Conservation (phyloP, 345 rosid species). For the Euphorbia pulcherrima region DNA sequence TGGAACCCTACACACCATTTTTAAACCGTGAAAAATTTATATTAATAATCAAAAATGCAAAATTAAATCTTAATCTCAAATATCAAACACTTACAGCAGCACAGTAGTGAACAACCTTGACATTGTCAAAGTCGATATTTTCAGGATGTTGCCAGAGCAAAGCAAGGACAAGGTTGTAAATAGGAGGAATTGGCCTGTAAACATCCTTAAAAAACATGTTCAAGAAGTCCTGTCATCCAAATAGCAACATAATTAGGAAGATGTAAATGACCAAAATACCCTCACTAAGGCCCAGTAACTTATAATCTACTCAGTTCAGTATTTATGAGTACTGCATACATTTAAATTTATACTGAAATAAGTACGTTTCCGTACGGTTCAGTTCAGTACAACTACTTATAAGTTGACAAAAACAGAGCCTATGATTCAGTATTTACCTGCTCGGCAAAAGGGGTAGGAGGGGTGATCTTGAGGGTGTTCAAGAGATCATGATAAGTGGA, state of each 20-base stretch:
- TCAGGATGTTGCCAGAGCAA: conserved; percentile 90
- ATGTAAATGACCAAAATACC: not conserved
- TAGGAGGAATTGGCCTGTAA: conserved; percentile 65
- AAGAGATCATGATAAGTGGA: conserved; percentile 51
- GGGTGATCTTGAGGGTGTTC: conserved; percentile 40
- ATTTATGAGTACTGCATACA: too few relatives aligned
- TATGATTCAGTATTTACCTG: conserved; percentile 34
- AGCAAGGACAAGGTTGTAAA: conserved; percentile 72
- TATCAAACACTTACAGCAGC: conserved; percentile 58
- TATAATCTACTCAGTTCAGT: too few relatives aligned
- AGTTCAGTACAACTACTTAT: too few relatives aligned
- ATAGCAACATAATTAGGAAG: not conserved
- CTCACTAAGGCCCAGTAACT: too few relatives aligned
- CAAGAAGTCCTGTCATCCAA: conserved; percentile 57
- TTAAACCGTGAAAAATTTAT: not conserved
- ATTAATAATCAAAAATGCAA: too few relatives aligned
- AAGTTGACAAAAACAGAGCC: too few relatives aligned
- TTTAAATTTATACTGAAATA: too few relatives aligned
- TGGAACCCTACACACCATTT: conserved; percentile 47
- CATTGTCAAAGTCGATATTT: conserved; percentile 58
- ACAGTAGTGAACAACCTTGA: conserved; percentile 79
- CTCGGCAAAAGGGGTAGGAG: conserved; percentile 75
- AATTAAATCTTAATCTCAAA: too few relatives aligned
- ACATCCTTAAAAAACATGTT: conserved; percentile 70
- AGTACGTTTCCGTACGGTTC: too few relatives aligned